Evolutionary conservation across 2,329 filamentous ascomycete genomes (phyloP).

Genomic region (Fusarium nelsonii): DNA sequence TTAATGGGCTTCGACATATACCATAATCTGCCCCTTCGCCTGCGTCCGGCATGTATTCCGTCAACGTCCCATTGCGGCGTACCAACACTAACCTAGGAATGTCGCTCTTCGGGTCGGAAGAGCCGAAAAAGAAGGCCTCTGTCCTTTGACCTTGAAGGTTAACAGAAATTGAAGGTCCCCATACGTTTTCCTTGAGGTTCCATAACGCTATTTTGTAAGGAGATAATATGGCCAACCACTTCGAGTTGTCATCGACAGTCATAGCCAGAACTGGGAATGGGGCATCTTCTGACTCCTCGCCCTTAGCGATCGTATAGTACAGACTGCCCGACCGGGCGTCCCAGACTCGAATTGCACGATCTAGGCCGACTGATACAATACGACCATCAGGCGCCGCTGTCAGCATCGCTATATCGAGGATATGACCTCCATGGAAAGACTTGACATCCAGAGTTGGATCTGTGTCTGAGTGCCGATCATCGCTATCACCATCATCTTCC

Average conservation of each 20-base stretch:
- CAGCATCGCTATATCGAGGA: slow-evolving; percentile 76
- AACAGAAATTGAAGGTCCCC: slow-evolving; percentile 67
- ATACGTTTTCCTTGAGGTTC: slow-evolving; percentile 68
- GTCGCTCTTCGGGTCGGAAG: slow-evolving; percentile 51
- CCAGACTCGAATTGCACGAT: slow-evolving; percentile 77
- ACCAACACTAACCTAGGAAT: slow-evolving; percentile 69
- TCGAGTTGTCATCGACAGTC: slow-evolving; percentile 73
- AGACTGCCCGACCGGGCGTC: slow-evolving; percentile 62
- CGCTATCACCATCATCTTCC: slow-evolving; percentile 67
- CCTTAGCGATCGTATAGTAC: slow-evolving; percentile 58
- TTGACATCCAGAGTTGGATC: slow-evolving; percentile 68
- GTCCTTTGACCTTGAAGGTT: slow-evolving; percentile 67
- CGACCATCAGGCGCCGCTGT: slow-evolving; percentile 72
- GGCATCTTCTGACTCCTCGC: slow-evolving; percentile 57
- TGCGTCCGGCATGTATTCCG: slow-evolving; percentile 65
- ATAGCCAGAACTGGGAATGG: slow-evolving; percentile 72
- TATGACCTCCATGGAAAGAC: slow-evolving; percentile 72
- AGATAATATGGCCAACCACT: slow-evolving; percentile 75
- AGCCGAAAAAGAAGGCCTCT: slow-evolving; percentile 73
- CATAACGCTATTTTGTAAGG: slow-evolving; percentile 71
- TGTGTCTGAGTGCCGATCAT: slow-evolving; percentile 60
- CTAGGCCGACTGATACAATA: slow-evolving; percentile 77
- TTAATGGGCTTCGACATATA: slow-evolving; percentile 66
- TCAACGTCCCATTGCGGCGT: slow-evolving; percentile 72
- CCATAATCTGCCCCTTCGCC: slow-evolving; percentile 56